Conservation (phyloP, 176 grass and related monocot genomes). For the Avena eriantha region DNA sequence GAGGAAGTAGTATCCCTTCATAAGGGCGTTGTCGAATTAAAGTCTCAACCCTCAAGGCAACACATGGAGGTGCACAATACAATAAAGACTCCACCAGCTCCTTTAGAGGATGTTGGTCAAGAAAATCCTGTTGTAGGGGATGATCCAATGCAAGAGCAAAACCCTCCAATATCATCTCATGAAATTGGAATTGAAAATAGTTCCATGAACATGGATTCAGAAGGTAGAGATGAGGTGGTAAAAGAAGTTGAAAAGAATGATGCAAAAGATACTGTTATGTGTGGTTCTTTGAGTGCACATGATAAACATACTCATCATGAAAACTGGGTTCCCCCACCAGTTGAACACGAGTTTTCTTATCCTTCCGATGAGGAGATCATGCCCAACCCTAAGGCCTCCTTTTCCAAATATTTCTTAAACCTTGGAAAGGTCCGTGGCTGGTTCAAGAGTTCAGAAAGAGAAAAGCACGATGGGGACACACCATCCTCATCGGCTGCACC, state of each 20-base stretch:
- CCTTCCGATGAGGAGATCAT: conserved; percentile 3
- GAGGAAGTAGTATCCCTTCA: not conserved
- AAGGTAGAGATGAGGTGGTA: not conserved
- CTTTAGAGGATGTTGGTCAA: not conserved
- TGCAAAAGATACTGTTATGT: not conserved
- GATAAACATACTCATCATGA: not conserved
- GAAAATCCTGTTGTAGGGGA: no score
- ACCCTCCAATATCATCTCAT: not conserved
- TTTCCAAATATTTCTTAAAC: not conserved
- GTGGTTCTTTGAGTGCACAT: not conserved
- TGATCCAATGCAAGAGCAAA: not conserved
- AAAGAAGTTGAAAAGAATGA: not conserved
- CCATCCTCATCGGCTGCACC: not conserved
- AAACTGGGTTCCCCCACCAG: not conserved
- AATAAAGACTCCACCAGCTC: not conserved
- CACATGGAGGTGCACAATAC: not conserved
- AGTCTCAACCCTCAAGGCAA: not conserved
- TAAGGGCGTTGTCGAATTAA: not conserved
- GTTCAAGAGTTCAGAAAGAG: not conserved
- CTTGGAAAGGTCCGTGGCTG: not conserved
- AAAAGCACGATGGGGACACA: not conserved
- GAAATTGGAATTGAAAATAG: fast-evolving
- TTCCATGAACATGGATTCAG: not conserved
- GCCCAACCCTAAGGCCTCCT: not conserved
- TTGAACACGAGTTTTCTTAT: not conserved